Base-by-base conservation (phyloP, 306 rosid species). In the Sicyos baderoa region DNA sequence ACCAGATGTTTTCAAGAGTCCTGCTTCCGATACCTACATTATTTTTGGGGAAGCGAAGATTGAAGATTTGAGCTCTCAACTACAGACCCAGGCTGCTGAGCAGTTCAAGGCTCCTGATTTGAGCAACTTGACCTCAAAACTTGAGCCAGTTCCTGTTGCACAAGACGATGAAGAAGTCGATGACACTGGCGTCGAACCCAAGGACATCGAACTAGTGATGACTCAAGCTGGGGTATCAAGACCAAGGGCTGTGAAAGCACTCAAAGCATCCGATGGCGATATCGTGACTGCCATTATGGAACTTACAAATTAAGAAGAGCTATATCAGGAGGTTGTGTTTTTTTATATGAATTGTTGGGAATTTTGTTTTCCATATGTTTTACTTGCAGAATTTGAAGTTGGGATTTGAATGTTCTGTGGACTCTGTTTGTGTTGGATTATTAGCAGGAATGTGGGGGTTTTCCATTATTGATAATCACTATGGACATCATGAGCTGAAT, bases 281-380 rank as follows among this genome's bases (percentile, higher is more conserved):
- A 91, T 91, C 18, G 97, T 91, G 58, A 86, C 91, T 47, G 97
- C 96, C 27, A 88, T 91, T 32, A 91, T 88, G 97, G 97, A 91
- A 82, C 85, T 91, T 11, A 88, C 96, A 59, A 88, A 56, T 81
- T 91, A 84, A 85, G 52, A 65, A 23, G 21, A 32, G 37, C 37
- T 32, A 32, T 60, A 32, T 27, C 11, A 25, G 21, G 15, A 8
- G 9, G 45, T 25, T 50, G 59, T 68, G n/a, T n/a, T n/a, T n/a
- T 68, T 50, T 64, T 27, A 5, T 45, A 45, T 45, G 15, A 45
- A 21, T 40, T 47, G 71, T 21, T 65, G 71, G 71, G 47, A 6
- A 51, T 29, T 45, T 7, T 18, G 29, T 25, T 19, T 65, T 7
- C 40, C 55, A 11, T 17, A 0, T 47, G 70, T 66, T 22, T 19